A percentile compares a stretch with the other conserved stretches of the same genome.
Evolutionary conservation across 106 monocot genomes (phyloP).

Genomic region (Platanthera guangdongensis): DNA sequence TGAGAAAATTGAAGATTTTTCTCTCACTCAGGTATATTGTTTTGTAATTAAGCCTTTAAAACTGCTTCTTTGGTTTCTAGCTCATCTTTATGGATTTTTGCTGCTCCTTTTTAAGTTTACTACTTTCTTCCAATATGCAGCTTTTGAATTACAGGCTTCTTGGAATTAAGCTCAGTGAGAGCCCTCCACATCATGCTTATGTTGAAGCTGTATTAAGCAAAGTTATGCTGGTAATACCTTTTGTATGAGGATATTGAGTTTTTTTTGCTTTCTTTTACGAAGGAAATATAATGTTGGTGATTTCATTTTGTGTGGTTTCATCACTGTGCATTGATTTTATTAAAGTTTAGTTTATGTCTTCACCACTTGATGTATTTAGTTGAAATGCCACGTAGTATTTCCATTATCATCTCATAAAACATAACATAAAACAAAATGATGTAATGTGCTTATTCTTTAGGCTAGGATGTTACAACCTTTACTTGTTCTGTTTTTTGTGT

Average conservation of each 20-base stretch:
- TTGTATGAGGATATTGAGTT: not conserved
- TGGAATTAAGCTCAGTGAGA: constrained; percentile 19
- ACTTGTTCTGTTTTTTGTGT: too few relatives aligned
- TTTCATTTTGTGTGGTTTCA: too few relatives aligned
- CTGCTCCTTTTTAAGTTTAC: not conserved
- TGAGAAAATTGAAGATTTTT: constrained; percentile 18
- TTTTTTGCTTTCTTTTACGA: not conserved
- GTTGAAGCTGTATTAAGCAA: constrained; percentile 5
- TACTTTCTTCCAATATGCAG: constrained; percentile 15
- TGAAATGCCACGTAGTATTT: not conserved
- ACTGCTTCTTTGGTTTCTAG: constrained; percentile 1
- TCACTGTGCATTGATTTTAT: too few relatives aligned
- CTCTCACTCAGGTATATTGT: constrained; percentile 20
- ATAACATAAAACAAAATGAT: not conserved
- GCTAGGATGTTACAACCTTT: too few relatives aligned
- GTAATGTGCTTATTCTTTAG: too few relatives aligned
- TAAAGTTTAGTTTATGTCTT: not conserved
- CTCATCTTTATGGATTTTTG: not conserved
- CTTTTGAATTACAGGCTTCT: constrained; percentile 32
- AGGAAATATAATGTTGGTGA: not conserved
- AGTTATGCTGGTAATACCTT: constrained; percentile 15
- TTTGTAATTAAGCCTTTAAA: not conserved
- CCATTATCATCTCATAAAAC: not conserved
- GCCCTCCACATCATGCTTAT: constrained; percentile 10
- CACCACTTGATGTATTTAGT: not conserved